Evolutionary conservation across 176 grass and related monocot species (phyloP).

Genomic region (Carex myosuroides): DNA sequence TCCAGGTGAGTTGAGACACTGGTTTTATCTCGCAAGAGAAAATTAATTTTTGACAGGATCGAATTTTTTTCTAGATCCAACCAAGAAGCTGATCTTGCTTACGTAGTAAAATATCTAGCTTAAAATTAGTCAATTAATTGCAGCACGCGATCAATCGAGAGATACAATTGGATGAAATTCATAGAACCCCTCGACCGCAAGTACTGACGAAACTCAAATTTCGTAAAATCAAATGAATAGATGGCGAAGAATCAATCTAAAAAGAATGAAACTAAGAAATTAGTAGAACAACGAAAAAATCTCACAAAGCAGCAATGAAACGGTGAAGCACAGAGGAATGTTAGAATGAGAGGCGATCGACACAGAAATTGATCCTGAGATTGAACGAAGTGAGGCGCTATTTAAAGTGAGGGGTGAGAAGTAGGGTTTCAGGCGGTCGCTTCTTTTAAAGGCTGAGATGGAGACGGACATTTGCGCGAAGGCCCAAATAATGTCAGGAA

Average conservation of each 20-base stretch:
- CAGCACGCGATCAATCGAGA: background rate
- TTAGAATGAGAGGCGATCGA: background rate
- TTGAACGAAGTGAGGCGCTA: background rate
- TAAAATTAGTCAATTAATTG: background rate
- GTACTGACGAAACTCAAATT: background rate
- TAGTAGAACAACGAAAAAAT: too few relatives aligned
- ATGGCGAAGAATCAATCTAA: background rate
- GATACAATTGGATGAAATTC: background rate
- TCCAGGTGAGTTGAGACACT: constrained; percentile 26
- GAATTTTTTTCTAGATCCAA: constrained; percentile 13
- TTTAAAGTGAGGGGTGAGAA: background rate
- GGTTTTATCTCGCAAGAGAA: constrained; percentile 19
- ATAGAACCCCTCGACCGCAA: background rate
- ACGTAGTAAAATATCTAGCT: too few relatives aligned
- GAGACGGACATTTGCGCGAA: background rate
- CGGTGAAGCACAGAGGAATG: too few relatives aligned
- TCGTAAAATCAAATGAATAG: background rate
- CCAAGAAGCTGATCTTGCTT: constrained; percentile 26
- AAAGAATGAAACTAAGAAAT: background rate
- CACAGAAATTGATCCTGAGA: too few relatives aligned
- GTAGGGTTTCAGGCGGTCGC: constrained; percentile 11
- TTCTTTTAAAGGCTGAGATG: background rate
- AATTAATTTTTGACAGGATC: constrained; percentile 1
- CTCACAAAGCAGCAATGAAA: too few relatives aligned
- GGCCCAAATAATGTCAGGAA: background rate